Evolutionary conservation across 805 yeast genomes (phyloP), one percentile per base, ranked within the genome.

Genomic region (Saccharomycopsis fodiens): DNA sequence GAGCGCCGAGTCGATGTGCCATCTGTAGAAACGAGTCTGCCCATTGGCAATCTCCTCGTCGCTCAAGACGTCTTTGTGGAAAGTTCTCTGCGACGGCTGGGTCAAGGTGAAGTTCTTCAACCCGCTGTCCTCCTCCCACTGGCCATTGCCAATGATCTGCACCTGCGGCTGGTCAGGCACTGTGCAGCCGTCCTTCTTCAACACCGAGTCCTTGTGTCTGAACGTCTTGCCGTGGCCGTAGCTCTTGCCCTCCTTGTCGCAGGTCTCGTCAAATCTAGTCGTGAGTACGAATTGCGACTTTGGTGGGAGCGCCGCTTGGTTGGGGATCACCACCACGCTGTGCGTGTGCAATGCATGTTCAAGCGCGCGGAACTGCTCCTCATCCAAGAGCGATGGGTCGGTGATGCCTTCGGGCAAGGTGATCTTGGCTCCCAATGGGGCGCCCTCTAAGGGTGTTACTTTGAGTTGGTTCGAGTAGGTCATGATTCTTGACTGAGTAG

Each of bases 1-100:
- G 35, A 87, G 71, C 3, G 96, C 96, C 31, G 93, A 81, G 63
- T 87, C 96, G 53, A 87, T 85, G 65, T 87, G 96, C 96, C 96
- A 87, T 65, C 96, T 76, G 73, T 86, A 87, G 62, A 80, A 87
- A 56, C 94, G 73, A 2, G 96, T 87, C 42, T 79, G 76, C 20
- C 74, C 58, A 5, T 68, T 66, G 31, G 69, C 74, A 52, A 82
- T 74, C 53, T 86, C 77, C 38, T 78, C 79, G n/a, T 74, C 72
- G 15, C 79, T 67, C 51, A 87, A 70, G 1, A 78, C 71, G 12
- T 71, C 65, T 54, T 80, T 79, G 66, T 87, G 96, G 74, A 87
- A 87, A 1, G 81, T 72, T 54, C 77, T 75, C 61, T 87, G 96
- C 2, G 86, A 79, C 39, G 96, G 96, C 59, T 87, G 96, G 35